A percentile compares a stretch with the other conserved stretches of the same genome.
Evolutionary conservation across 2,329 filamentous ascomycete genomes (phyloP).

Genomic region (Colletotrichum acutatum): DNA sequence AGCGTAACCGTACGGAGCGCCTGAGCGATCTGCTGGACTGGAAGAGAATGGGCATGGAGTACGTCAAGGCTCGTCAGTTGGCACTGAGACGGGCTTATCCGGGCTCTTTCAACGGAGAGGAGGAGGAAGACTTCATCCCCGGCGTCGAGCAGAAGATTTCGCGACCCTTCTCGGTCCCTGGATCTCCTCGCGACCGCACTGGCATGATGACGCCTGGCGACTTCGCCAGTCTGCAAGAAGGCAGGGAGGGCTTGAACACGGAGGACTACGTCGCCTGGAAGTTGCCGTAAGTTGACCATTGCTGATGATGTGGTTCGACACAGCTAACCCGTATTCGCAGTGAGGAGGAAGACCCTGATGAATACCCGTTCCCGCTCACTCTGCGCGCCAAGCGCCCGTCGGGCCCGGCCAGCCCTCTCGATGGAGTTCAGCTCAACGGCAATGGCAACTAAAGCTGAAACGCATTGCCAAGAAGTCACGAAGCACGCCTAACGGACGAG

Average conservation of each 20-base stretch:
- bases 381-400: conserved; percentile 63
- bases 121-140: conserved; percentile 90
- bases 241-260: conserved; percentile 89
- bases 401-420: conserved; percentile 53
- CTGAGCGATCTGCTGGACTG: conserved; percentile 95
- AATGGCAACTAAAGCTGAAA: conserved; percentile 34
- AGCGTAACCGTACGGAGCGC: conserved; percentile 95
- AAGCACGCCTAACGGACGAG: not conserved
- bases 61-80: conserved; percentile 95
- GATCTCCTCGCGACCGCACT: conserved; percentile 87
- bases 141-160: conserved; percentile 96
- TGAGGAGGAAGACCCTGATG: conserved; percentile 92
- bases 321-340: conserved; percentile 58
- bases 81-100: conserved; percentile 94
- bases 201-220: conserved; percentile 99
- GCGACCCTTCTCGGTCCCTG: conserved; percentile 91
- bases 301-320: not conserved
- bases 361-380: conserved; percentile 70
- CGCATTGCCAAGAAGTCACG: not conserved
- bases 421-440: conserved; percentile 48
- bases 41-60: conserved; percentile 99
- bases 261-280: conserved; percentile 99
- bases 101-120: conserved; percentile 81
- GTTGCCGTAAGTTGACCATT: conserved; percentile 79
- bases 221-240: conserved; percentile 96